Evolutionary conservation across 169 alveolate genomes (phyloP).

Genomic region (Plasmodium blacklocki): DNA sequence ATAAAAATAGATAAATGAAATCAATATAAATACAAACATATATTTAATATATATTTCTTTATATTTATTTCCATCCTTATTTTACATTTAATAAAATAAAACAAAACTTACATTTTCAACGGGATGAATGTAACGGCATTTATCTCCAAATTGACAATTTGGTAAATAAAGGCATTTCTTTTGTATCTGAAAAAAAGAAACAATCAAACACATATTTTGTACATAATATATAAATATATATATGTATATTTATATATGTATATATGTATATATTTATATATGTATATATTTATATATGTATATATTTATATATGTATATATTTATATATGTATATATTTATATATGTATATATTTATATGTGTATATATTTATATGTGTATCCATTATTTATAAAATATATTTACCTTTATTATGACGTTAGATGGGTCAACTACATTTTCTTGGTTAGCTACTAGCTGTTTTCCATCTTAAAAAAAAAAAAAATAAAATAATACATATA

Average conservation of each 20-base stretch:
- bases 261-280: too few relatives aligned
- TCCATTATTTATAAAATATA: not conserved
- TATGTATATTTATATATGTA: not conserved
- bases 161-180: constrained; percentile 85
- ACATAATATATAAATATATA: not conserved
- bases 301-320: not conserved
- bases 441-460: constrained; percentile 3
- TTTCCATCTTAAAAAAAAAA: constrained; percentile 3
- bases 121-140: constrained; percentile 89
- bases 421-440: constrained; percentile 3
- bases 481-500: not conserved
- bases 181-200: constrained; percentile 64
- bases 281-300: not conserved
- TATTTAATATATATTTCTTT: not conserved
- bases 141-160: constrained; percentile 85
- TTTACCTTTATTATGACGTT: constrained; percentile 37
- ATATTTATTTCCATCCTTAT: too few relatives aligned
- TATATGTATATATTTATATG: too few relatives aligned
- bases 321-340: too few relatives aligned
- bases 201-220: not conserved
- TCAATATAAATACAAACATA: not conserved
- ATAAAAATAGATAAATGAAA: not conserved
- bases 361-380: not conserved
- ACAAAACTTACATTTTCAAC: constrained; percentile 76
- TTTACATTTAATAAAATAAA: not conserved